A percentile compares a stretch with the other conserved stretches of the same genome.
Evolutionary conservation across 805 yeast species (phyloP).

Genomic region (Candida boleticola): DNA sequence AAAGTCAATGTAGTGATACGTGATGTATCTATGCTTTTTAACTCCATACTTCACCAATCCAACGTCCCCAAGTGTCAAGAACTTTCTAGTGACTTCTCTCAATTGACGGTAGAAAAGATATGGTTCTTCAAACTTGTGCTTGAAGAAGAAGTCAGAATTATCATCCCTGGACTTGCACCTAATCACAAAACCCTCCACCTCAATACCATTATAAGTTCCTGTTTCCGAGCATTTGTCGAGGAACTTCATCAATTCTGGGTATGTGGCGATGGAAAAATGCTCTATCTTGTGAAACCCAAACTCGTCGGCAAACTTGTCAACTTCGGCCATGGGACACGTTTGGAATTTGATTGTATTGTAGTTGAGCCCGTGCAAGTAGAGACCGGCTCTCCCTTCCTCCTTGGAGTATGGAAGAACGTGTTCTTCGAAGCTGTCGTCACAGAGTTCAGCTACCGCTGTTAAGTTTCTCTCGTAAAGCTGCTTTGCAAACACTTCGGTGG

Average conservation of each 20-base stretch:
- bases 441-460: constrained; percentile 90
- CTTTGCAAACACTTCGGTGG: constrained; percentile 33
- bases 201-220: constrained; percentile 70
- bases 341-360: constrained; percentile 58
- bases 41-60: constrained; percentile 9
- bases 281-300: constrained; percentile 74
- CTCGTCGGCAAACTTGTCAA: constrained; percentile 53
- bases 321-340: constrained; percentile 63
- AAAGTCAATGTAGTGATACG: constrained; percentile 65
- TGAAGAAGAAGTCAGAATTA: constrained; percentile 67
- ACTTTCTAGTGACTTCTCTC: constrained; percentile 77
- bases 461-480: constrained; percentile 48
- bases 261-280: constrained; percentile 36
- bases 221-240: constrained; percentile 56
- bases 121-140: constrained; percentile 94
- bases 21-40: constrained; percentile 52
- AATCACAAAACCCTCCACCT: constrained; percentile 91
- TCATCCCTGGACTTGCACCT: constrained; percentile 47
- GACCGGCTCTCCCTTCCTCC: constrained; percentile 57
- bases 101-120: constrained; percentile 86
- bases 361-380: constrained; percentile 89
- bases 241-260: constrained; percentile 46
- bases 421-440: constrained; percentile 93
- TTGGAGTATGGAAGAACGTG: constrained; percentile 76
- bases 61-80: constrained; percentile 35